Percentiles rank a stretch among this genome's conserved stretches.
phyloP scores from a whole-genome alignment of 768 basidiomycete genomes.

The Mycena indigotica region DNA sequence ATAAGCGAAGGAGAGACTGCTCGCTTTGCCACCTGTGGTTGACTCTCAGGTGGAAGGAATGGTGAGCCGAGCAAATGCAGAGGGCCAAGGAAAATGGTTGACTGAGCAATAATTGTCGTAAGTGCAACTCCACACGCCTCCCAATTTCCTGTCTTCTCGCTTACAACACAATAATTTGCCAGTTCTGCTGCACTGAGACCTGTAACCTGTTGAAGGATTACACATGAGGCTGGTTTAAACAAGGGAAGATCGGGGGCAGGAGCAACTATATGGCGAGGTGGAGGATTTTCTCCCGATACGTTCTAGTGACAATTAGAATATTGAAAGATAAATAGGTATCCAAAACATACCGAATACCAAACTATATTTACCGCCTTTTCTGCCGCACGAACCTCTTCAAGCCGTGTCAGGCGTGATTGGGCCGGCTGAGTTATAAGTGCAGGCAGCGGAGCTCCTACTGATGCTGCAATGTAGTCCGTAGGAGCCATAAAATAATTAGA shows the following conservation, averaged over 20 bases:
- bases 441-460: neutral
- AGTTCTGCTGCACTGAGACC: neutral
- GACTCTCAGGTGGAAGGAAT: neutral
- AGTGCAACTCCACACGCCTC: neutral
- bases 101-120: neutral
- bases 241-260: neutral
- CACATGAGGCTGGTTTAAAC: neutral
- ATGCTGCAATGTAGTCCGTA: neutral
- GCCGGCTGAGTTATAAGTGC: too few species aligned
- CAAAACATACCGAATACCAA: neutral
- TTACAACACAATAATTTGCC: neutral
- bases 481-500: neutral
- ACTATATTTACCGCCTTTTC: neutral
- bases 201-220: neutral
- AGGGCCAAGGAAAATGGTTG: neutral
- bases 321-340: neutral
- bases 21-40: neutral
- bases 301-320: too few species aligned
- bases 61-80: neutral
- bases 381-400: neutral
- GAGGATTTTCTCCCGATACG: neutral
- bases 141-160: neutral
- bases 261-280: neutral
- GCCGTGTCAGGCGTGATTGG: neutral
- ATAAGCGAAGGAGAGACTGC: neutral